Percentiles rank a stretch among this genome's conserved stretches.
phyloP scores from a whole-genome alignment of 2,329 filamentous ascomycete genomes.

The Phyllosticta paracitricarpa region DNA sequence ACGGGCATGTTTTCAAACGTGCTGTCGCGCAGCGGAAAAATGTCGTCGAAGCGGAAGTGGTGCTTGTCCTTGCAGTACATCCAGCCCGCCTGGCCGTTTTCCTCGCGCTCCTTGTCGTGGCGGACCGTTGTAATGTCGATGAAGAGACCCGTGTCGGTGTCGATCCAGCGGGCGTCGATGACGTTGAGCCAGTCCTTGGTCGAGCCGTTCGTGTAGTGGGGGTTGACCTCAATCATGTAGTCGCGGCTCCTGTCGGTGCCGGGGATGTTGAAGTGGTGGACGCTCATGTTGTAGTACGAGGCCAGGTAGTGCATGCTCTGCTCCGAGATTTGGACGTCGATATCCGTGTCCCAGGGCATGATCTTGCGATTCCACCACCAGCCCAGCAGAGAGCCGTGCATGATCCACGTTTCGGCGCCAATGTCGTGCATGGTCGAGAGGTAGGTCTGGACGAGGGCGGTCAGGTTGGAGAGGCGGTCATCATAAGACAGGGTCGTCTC shows the following conservation, averaged over 20 bases:
- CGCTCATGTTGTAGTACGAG: slow-evolving; percentile 52
- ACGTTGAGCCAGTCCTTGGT: slow-evolving; percentile 40
- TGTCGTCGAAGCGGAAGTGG: slow-evolving; percentile 41
- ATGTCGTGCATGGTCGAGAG: slow-evolving; percentile 46
- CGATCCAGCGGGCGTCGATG: slow-evolving; percentile 54
- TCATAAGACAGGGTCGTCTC: slow-evolving; percentile 34
- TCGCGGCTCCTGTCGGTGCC: slow-evolving; percentile 17
- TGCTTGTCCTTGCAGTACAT: slow-evolving; percentile 51
- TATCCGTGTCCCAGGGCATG: slow-evolving; percentile 52
- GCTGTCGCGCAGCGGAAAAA: slow-evolving; percentile 48
- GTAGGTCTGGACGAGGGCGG: slow-evolving; percentile 45
- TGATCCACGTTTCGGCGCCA: slow-evolving; percentile 51
- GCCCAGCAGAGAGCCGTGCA: slow-evolving; percentile 51
- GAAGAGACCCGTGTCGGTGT: slow-evolving; percentile 48
- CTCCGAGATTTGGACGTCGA: slow-evolving; percentile 51
- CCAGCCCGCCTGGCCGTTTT: slow-evolving; percentile 29
- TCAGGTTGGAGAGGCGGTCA: slow-evolving; percentile 39
- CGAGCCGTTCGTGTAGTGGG: slow-evolving; percentile 39
- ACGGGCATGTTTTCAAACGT: slow-evolving; percentile 44
- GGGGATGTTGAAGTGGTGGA: slow-evolving; percentile 35
- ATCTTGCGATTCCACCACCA: slow-evolving; percentile 56
- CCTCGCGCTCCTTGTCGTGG: slow-evolving; percentile 32
- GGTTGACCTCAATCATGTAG: slow-evolving; percentile 52
- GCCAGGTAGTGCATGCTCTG: slow-evolving; percentile 46
- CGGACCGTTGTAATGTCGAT: slow-evolving; percentile 52